phyloP scores from a whole-genome alignment of 208 protist species.

The Wallacemonas sp. region DNA sequence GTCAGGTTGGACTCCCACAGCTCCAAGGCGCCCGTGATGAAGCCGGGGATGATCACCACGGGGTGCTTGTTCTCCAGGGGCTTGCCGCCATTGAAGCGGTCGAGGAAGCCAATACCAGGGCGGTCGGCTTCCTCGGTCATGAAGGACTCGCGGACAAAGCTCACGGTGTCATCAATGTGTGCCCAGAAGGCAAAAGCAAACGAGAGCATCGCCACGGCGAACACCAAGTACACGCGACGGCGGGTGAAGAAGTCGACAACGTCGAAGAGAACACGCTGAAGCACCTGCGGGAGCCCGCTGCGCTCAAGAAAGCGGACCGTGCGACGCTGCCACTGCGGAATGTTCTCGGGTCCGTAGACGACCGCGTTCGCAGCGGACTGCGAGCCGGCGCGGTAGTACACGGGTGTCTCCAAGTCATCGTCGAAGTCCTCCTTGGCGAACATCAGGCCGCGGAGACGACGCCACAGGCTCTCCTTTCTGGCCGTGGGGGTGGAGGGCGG shows the following conservation, averaged over 20 bases:
- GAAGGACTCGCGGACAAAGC: constrained; percentile 37
- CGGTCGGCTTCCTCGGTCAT: constrained; percentile 67
- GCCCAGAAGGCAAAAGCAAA: constrained; percentile 22
- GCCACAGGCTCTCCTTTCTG: background rate
- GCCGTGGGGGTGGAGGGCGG: constrained; percentile 18
- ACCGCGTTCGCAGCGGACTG: background rate
- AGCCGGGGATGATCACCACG: constrained; percentile 83
- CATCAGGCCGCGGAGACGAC: constrained; percentile 19
- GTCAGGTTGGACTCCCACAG: constrained; percentile 71
- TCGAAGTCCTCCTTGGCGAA: constrained; percentile 30
- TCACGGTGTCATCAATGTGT: constrained; percentile 44
- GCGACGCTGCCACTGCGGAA: constrained; percentile 27
- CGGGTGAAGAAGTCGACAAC: constrained; percentile 53
- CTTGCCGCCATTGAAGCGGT: constrained; percentile 46
- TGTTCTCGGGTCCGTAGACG: constrained; percentile 7
- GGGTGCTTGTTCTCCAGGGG: constrained; percentile 65
- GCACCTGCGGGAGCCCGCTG: constrained; percentile 33
- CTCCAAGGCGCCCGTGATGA: constrained; percentile 88
- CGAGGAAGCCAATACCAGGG: constrained; percentile 63
- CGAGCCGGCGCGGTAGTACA: background rate
- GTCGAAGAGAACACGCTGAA: constrained; percentile 46
- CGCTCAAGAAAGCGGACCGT: constrained; percentile 24
- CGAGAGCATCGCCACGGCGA: constrained; percentile 31
- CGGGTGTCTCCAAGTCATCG: constrained; percentile 16
- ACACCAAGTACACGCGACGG: constrained; percentile 48